Evolutionary conservation across 2,329 filamentous ascomycete genomes (phyloP).

Genomic region (Furcasterigmium sp.): DNA sequence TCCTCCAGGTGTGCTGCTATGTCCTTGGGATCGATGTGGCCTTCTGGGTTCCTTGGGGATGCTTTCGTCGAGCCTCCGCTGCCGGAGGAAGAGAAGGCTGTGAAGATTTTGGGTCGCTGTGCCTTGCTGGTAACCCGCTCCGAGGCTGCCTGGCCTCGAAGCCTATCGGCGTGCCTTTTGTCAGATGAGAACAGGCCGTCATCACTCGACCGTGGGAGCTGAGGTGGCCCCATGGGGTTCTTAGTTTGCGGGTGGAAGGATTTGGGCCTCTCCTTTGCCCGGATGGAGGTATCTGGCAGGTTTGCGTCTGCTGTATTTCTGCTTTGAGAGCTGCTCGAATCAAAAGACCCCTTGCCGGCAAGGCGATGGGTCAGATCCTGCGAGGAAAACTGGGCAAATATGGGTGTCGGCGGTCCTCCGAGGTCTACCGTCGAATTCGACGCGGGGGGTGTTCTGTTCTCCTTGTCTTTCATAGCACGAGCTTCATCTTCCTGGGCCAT

Average conservation of each 20-base stretch:
- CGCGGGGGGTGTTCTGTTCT: conserved; percentile 66
- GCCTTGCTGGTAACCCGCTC: conserved; percentile 25
- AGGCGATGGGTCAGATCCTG: conserved; percentile 17
- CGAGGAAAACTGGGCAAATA: conserved; percentile 70
- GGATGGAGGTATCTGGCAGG: conserved; percentile 3
- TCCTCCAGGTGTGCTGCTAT: conserved; percentile 55
- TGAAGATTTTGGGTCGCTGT: conserved; percentile 34
- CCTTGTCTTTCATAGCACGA: conserved; percentile 63
- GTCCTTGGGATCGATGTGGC: conserved; percentile 44
- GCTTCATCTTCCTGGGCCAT: conserved; percentile 44
- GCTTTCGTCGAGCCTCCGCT: conserved; percentile 30
- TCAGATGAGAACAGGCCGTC: conserved; percentile 11
- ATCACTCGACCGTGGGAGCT: conserved; percentile 5
- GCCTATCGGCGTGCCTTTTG: conserved; percentile 11
- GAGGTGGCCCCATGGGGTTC: conserved; percentile 12
- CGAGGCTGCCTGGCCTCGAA: conserved; percentile 11
- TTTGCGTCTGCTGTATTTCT: conserved; percentile 7
- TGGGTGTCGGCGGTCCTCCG: conserved; percentile 50
- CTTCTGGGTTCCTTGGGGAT: conserved; percentile 36
- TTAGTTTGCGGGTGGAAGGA: conserved; percentile 39
- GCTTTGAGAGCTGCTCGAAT: conserved; percentile 1
- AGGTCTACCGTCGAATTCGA: conserved; percentile 30
- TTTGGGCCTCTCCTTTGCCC: conserved; percentile 40
- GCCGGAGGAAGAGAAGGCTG: conserved; percentile 29
- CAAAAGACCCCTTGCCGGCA: conserved; percentile 13